Conservation (phyloP, 73 alveolate genomes). For the Paraurostyla sp. region DNA sequence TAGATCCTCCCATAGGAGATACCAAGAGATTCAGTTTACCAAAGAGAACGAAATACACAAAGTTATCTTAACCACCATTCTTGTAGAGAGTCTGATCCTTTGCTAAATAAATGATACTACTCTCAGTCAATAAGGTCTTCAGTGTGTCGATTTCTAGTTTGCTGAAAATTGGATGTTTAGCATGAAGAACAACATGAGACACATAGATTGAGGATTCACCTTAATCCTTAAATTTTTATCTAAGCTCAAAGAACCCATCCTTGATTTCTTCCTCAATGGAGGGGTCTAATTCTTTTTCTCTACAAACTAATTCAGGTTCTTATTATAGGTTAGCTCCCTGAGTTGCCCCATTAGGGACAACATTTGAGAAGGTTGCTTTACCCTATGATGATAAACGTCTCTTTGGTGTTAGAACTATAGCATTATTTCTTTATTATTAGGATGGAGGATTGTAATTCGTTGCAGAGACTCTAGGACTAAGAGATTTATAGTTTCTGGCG, state of each 20-base stretch:
- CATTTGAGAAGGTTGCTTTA: not conserved
- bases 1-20: not conserved
- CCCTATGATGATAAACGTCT: not conserved
- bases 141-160: slow-evolving; percentile 53
- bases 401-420: slow-evolving; percentile 24
- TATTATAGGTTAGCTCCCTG: not conserved
- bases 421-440: not conserved
- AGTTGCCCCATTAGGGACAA: not conserved
- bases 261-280: slow-evolving; percentile 48
- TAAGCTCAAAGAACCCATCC: slow-evolving; percentile 66
- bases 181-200: slow-evolving; percentile 65
- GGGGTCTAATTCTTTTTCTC: slow-evolving; percentile 47
- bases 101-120: slow-evolving; percentile 27
- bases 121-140: slow-evolving; percentile 2
- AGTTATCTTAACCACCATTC: slow-evolving; percentile 27
- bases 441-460: not conserved
- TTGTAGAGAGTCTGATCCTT: slow-evolving; percentile 47
- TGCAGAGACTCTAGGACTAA: slow-evolving; percentile 10
- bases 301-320: slow-evolving; percentile 52
- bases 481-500: slow-evolving; percentile 35
- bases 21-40: slow-evolving; percentile 20
- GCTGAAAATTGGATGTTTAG: slow-evolving; percentile 50
- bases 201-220: slow-evolving; percentile 47
- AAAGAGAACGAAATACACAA: slow-evolving; percentile 54
- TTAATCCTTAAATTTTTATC: slow-evolving; percentile 32